Conservation (phyloP, 2,329 filamentous ascomycete species). For the Cercospora canescens region DNA sequence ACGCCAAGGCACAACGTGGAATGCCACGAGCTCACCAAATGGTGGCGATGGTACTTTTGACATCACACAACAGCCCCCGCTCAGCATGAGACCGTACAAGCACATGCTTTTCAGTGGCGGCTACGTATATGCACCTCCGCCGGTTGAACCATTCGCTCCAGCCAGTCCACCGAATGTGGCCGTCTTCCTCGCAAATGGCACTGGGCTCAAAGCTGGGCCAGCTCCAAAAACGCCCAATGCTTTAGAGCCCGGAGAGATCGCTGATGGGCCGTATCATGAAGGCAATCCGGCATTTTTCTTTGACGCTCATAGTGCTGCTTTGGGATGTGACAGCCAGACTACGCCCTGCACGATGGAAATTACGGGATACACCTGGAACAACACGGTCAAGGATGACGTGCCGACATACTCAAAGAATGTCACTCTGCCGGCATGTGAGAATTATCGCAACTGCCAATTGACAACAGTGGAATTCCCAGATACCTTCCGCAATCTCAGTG, state of each 20-base stretch:
- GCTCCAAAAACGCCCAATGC: conserved; percentile 1
- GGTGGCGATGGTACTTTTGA: conserved; percentile 29
- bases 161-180: conserved; percentile 49
- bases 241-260: conserved; percentile 47
- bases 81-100: conserved; percentile 47
- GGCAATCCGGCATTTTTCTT: conserved; percentile 52
- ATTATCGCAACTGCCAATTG: conserved; percentile 44
- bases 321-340: conserved; percentile 50
- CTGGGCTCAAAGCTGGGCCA: conserved; percentile 23
- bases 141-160: conserved; percentile 46
- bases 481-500: conserved; percentile 45
- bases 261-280: conserved; percentile 44
- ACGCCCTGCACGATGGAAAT: conserved; percentile 46
- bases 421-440: conserved; percentile 44
- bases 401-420: conserved; percentile 40
- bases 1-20: conserved; percentile 11
- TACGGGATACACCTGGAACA: conserved; percentile 46
- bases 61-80: conserved; percentile 39
- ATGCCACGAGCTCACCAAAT: conserved; percentile 21
- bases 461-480: conserved; percentile 44
- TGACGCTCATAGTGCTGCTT: conserved; percentile 47
- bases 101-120: conserved; percentile 54
- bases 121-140: conserved; percentile 50
- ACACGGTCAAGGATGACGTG: conserved; percentile 37
- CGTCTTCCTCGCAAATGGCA: conserved; percentile 45